A percentile compares a stretch with the other conserved stretches of the same genome.
These are phyloP conservation scores for Fusarium sacchari DNA, from an alignment of 2,329 filamentous ascomycete species.

Conservation along the genomic window DNA sequence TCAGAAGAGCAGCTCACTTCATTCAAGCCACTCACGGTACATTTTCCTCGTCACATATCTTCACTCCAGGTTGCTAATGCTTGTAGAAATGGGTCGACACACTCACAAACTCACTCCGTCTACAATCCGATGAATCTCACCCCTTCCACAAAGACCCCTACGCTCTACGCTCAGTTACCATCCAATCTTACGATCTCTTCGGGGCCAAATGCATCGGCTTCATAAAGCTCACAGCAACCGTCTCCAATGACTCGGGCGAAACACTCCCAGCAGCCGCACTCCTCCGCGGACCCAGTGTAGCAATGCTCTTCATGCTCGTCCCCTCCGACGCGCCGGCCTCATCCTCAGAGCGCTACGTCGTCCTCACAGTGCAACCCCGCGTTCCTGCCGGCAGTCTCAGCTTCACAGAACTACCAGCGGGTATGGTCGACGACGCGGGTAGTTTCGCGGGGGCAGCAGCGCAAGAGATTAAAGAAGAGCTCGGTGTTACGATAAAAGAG, in stretches of 20 bases:
- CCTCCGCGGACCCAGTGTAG: slow-evolving; percentile 69
- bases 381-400: slow-evolving; percentile 64
- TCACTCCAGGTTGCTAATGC: neutral
- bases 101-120: slow-evolving; percentile 57
- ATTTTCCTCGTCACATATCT: neutral
- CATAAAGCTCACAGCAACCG: slow-evolving; percentile 61
- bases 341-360: slow-evolving; percentile 62
- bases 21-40: slow-evolving; percentile 63
- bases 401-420: slow-evolving; percentile 67
- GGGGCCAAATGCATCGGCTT: slow-evolving; percentile 62
- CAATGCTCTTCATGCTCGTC: slow-evolving; percentile 66
- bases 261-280: slow-evolving; percentile 64
- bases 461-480: slow-evolving; percentile 69
- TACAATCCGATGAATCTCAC: slow-evolving; percentile 56
- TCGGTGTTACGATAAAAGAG: slow-evolving; percentile 62
- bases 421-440: slow-evolving; percentile 65
- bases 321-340: slow-evolving; percentile 58
- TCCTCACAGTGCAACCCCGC: slow-evolving; percentile 69
- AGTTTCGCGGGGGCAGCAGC: slow-evolving; percentile 68
- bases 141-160: slow-evolving; percentile 67
- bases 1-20: slow-evolving; percentile 55
- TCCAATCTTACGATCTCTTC: slow-evolving; percentile 66
- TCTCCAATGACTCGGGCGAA: slow-evolving; percentile 60
- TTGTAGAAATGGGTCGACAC: slow-evolving; percentile 60
- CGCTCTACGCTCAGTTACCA: slow-evolving; percentile 57